Base-by-base conservation (phyloP, 768 basidiomycete species). In the Mycena polygramma region DNA sequence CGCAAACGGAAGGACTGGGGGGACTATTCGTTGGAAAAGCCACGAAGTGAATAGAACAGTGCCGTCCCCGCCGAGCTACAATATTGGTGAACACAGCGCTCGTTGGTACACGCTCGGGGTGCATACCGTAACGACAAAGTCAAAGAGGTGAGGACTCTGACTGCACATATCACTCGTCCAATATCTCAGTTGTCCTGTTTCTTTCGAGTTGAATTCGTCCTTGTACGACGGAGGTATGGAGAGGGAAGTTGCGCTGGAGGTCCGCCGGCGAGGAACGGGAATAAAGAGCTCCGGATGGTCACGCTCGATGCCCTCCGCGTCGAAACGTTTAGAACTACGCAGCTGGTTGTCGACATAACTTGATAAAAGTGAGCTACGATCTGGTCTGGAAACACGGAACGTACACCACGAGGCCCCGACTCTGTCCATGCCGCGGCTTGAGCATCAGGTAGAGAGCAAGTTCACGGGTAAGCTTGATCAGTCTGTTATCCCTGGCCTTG, bases 21-120 rank as follows among this genome's bases (percentile, higher is more conserved):
- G 98, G 19, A 99, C 98, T 76, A 99, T 95, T 62, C 92, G 91
- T 79, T 99, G 98, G 85, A 99, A 99, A 39, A 99, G 85, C 98
- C 98, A 99, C 4, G 98, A 99, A 7, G 98, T 98, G 83, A 98
- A 99, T 19, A 99, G 89, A 3, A 99, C 97, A 0, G 98, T 99
- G 17, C 98, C 98, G 78, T 99, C 98, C 13, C 98, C 98, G 55
- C 98, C 98, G 70, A 99, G 91, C 97, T 98, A 37, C 26, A 17
- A 57, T n/a, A 19, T 14, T 43, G 15, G 57, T 67, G 35, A 68
- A 52, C 39, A 58, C 17, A 14, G 49, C 41, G 46, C 37, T 6
- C 11, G 2, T 30, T 36, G 22, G 9, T 37, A 43, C 19, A n/a
- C 30, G 24, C n/a, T n/a, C 19, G 22, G 13, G 57, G 6, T 22